Percentiles rank a stretch among this genome's conserved stretches.
Evolutionary conservation across 169 alveolate genomes (phyloP).

Genomic region (Plasmodium vivax): DNA sequence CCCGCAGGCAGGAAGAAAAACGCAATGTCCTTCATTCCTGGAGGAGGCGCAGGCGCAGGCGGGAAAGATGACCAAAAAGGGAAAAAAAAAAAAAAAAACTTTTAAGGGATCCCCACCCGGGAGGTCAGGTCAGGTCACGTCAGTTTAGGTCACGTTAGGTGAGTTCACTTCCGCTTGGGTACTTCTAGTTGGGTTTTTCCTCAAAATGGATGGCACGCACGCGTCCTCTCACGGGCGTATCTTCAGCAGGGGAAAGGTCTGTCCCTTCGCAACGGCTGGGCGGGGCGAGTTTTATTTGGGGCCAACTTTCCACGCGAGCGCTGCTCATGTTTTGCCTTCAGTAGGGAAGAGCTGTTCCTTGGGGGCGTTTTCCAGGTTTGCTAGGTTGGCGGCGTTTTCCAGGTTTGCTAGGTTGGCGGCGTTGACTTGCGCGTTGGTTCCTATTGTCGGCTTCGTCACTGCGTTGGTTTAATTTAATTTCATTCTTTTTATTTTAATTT

Average conservation of each 20-base stretch:
- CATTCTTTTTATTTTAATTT: no score
- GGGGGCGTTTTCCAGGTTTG: background rate
- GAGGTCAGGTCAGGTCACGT: background rate
- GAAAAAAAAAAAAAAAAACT: background rate
- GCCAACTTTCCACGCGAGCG: background rate
- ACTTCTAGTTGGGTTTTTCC: no score
- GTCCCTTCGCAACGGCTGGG: background rate
- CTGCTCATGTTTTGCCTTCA: background rate
- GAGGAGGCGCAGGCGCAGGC: background rate
- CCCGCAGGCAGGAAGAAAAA: constrained; percentile 54
- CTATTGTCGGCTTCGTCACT: background rate
- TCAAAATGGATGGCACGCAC: background rate
- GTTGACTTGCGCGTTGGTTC: background rate
- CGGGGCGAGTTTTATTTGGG: background rate
- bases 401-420: background rate
- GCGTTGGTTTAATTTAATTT: background rate
- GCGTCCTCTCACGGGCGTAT: background rate
- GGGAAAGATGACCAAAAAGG: background rate
- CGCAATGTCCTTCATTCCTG: constrained; percentile 63
- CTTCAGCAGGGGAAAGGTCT: background rate
- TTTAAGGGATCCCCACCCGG: background rate
- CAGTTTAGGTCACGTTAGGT: background rate
- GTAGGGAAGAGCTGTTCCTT: background rate
- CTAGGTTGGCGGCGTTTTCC: background rate
- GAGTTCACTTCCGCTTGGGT: background rate